Percentiles rank a stretch among this genome's conserved stretches.
These are phyloP conservation scores for Selenicereus undatus DNA, from an alignment of 148 eudicot genomes.

Conservation along the genomic window DNA sequence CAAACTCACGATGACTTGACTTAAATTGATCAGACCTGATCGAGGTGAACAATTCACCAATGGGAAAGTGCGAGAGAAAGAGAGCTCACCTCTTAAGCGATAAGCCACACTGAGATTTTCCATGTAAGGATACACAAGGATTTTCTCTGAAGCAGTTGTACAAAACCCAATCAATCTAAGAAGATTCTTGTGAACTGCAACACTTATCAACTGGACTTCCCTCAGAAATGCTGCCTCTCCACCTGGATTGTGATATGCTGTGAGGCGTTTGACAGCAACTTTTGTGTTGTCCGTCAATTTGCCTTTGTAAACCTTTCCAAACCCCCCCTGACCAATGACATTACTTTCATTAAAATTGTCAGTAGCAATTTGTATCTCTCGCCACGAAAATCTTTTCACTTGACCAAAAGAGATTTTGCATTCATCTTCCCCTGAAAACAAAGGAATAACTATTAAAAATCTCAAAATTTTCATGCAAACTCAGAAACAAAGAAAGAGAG, in stretches of 20 bases:
- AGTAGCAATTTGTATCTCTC: conserved; percentile 82
- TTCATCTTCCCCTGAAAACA: conserved; percentile 67
- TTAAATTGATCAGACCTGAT: too few relatives aligned
- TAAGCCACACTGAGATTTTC: conserved; percentile 86
- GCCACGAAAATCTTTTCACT: conserved; percentile 82
- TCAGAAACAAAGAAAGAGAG: background rate
- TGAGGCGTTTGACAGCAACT: conserved; percentile 86
- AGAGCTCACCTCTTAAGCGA: conserved; percentile 68
- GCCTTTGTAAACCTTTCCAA: conserved; percentile 88
- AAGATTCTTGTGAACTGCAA: conserved; percentile 92
- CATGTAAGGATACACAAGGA: conserved; percentile 96
- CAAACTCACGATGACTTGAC: too few relatives aligned
- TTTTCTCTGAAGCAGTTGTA: conserved; percentile 72
- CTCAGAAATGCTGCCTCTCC: conserved; percentile 91
- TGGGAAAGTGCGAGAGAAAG: background rate
- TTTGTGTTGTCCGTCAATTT: conserved; percentile 51
- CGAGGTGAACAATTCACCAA: background rate
- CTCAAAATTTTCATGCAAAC: conserved; percentile 2
- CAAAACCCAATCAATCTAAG: conserved; percentile 84
- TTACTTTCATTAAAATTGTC: conserved; percentile 72
- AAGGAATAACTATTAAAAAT: conserved; percentile 8
- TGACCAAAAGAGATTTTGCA: conserved; percentile 70
- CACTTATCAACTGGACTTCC: conserved; percentile 83
- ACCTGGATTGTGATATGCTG: conserved; percentile 73
- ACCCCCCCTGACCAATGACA: conserved; percentile 92